phyloP scores from a whole-genome alignment of 371 early-diverging fungal species.

The Mortierella sp. region DNA sequence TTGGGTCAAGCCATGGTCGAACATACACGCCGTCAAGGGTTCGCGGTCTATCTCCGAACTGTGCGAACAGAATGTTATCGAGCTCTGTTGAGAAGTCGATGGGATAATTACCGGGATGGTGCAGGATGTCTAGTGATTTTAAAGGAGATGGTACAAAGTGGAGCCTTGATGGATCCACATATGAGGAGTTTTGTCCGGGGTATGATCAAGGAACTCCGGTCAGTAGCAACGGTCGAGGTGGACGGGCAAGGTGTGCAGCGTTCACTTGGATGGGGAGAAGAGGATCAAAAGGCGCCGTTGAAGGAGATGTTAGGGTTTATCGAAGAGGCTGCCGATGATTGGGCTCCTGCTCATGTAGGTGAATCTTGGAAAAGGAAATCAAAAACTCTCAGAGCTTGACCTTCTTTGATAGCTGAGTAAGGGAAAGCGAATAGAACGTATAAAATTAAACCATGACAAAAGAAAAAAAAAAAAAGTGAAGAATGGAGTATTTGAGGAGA shows the following conservation, averaged over 20 bases:
- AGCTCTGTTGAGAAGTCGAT: slow-evolving; percentile 41
- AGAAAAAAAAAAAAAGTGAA: too few relatives aligned
- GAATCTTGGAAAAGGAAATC: too few relatives aligned
- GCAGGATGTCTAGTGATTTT: slow-evolving; percentile 45
- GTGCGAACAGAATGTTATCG: slow-evolving; percentile 49
- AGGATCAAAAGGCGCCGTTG: slow-evolving; percentile 27
- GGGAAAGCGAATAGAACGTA: too few relatives aligned
- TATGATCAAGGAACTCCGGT: slow-evolving; percentile 21
- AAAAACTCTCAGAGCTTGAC: too few relatives aligned
- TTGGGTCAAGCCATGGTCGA: slow-evolving; percentile 46
- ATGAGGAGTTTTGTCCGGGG: slow-evolving; percentile 19
- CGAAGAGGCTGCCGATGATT: slow-evolving; percentile 14
- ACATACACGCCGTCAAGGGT: slow-evolving; percentile 43
- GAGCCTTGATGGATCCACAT: slow-evolving; percentile 39
- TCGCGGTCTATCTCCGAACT: slow-evolving; percentile 34
- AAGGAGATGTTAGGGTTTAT: slow-evolving; percentile 32
- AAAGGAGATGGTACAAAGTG: slow-evolving; percentile 45
- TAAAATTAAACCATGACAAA: too few relatives aligned
- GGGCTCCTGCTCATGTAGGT: not conserved
- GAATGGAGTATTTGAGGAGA: too few relatives aligned
- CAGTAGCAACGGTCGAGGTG: not conserved
- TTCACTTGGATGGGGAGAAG: slow-evolving; percentile 36
- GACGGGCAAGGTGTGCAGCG: not conserved
- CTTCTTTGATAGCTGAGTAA: too few relatives aligned
- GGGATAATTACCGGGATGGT: slow-evolving; percentile 39